These are phyloP conservation scores for Brassica carinata DNA, from an alignment of 345 rosid species.

Conservation along the genomic window DNA sequence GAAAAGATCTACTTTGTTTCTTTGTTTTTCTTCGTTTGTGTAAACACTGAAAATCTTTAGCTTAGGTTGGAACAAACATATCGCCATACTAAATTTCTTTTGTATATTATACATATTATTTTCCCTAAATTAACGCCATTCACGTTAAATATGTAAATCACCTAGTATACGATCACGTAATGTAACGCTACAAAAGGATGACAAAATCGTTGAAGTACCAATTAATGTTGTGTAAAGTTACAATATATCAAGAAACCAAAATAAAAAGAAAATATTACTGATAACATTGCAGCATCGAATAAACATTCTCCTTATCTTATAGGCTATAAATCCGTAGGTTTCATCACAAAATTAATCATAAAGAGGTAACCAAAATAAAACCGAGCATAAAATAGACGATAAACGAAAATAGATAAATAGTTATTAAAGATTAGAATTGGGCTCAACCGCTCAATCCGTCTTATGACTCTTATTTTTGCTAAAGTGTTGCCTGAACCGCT, in stretches of 20 bases:
- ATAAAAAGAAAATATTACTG: background rate
- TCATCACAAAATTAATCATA: background rate
- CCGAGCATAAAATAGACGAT: background rate
- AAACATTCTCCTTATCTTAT: background rate
- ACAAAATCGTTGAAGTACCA: background rate
- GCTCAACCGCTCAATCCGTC: background rate
- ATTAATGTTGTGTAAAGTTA: background rate
- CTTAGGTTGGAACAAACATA: too few relatives aligned
- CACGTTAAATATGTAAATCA: too few relatives aligned
- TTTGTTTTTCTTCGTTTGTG: too few relatives aligned
- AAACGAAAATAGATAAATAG: too few relatives aligned
- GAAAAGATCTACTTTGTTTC: too few relatives aligned
- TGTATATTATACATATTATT: too few relatives aligned
- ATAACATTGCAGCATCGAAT: background rate
- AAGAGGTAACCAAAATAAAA: background rate
- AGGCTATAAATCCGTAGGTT: background rate
- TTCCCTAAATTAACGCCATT: too few relatives aligned
- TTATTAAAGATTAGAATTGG: background rate
- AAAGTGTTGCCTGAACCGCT: background rate
- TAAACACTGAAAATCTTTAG: too few relatives aligned
- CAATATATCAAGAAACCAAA: background rate
- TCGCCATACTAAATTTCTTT: too few relatives aligned
- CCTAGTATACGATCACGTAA: too few relatives aligned
- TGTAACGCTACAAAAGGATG: too few relatives aligned
- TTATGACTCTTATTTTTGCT: background rate